phyloP scores from a whole-genome alignment of 2,329 filamentous ascomycete genomes.

The Monilinia fructicola region DNA sequence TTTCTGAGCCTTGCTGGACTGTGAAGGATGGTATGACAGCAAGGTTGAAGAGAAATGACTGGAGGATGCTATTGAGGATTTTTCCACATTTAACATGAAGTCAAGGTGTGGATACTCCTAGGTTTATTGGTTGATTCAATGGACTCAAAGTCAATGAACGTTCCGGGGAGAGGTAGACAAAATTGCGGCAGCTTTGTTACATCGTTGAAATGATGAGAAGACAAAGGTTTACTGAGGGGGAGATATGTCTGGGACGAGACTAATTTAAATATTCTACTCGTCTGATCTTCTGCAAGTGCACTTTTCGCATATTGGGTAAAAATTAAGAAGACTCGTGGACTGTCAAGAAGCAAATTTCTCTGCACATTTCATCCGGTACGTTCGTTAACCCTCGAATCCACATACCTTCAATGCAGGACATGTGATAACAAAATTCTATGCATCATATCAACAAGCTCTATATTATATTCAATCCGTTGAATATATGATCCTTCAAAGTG shows the following conservation, averaged over 20 bases:
- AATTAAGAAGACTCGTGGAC: not conserved
- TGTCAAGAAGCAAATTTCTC: not conserved
- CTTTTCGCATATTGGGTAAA: not conserved
- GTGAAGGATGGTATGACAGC: not conserved
- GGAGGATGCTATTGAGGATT: not conserved
- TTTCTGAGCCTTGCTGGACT: not conserved
- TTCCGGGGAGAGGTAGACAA: not conserved
- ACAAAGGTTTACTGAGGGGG: not conserved
- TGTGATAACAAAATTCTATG: not conserved
- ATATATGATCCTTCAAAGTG: slow-evolving; percentile 1
- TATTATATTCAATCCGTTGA: not conserved
- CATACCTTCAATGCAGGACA: not conserved
- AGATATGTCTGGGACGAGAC: not conserved
- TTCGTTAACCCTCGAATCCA: slow-evolving; percentile 1
- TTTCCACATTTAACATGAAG: not conserved
- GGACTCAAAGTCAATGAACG: not conserved
- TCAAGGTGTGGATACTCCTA: not conserved
- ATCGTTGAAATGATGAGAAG: not conserved
- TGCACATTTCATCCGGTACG: not conserved
- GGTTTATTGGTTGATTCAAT: not conserved
- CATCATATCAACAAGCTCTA: not conserved
- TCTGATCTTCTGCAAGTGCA: not conserved
- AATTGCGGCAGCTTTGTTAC: not conserved
- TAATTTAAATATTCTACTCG: not conserved
- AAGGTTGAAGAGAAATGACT: not conserved